Evolutionary conservation across 2,329 filamentous ascomycete genomes (phyloP).

Genomic region (Verticillium tricorpus): DNA sequence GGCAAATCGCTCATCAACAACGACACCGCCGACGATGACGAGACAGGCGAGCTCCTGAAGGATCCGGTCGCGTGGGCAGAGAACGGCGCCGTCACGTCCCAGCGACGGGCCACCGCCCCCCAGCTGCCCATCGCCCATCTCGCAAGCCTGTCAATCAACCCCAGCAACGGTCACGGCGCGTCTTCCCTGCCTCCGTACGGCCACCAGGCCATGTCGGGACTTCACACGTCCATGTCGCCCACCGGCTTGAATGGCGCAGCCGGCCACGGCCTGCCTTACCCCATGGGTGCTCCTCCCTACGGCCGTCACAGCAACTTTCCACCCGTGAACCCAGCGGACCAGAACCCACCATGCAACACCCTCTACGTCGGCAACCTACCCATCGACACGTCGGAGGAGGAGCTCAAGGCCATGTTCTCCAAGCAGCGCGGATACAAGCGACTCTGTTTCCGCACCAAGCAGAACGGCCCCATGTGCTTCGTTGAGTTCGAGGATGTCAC

Average conservation of each 20-base stretch:
- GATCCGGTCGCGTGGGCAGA: conserved; percentile 71
- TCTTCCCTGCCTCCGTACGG: conserved; percentile 47
- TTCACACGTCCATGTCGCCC: conserved; percentile 51
- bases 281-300: conserved; percentile 24
- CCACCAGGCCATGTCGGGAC: conserved; percentile 29
- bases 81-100: conserved; percentile 47
- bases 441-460: conserved; percentile 89
- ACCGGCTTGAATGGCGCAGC: conserved; percentile 40
- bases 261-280: conserved; percentile 22
- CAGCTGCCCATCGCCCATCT: conserved; percentile 68
- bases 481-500: conserved; percentile 95
- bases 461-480: conserved; percentile 97
- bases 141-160: conserved; percentile 66
- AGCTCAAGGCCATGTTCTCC: conserved; percentile 88
- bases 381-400: conserved; percentile 88
- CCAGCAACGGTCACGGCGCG: conserved; percentile 40
- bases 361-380: conserved; percentile 97
- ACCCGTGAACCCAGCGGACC: conserved; percentile 87
- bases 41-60: conserved; percentile 67
- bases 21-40: conserved; percentile 60
- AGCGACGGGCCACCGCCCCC: conserved; percentile 67
- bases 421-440: conserved; percentile 94
- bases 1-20: conserved; percentile 72
- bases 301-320: conserved; percentile 63
- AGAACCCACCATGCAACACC: conserved; percentile 97